Evolutionary conservation across 805 yeast species (phyloP).

Genomic region (Saccharomycopsis oosterbeekiorum): DNA sequence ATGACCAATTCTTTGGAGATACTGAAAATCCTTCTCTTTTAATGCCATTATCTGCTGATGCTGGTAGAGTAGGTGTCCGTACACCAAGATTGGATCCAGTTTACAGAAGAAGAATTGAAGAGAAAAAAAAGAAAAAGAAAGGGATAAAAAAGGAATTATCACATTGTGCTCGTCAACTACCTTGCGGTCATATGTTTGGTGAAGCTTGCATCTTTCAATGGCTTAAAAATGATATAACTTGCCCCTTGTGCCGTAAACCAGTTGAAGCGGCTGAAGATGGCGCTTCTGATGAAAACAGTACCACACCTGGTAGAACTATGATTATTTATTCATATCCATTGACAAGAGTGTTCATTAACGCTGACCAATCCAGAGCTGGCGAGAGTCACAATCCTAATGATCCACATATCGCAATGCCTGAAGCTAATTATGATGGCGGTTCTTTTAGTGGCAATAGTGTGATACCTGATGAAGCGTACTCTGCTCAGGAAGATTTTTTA

Average conservation of each 20-base stretch:
- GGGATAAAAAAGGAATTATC: not conserved
- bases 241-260: slow-evolving; percentile 60
- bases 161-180: slow-evolving; percentile 66
- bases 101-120: not conserved
- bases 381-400: slow-evolving; percentile 9
- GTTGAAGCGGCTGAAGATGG: slow-evolving; percentile 11
- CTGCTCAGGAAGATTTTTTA: not conserved
- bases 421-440: slow-evolving; percentile 1
- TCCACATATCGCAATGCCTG: slow-evolving; percentile 13
- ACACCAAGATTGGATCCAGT: slow-evolving; percentile 5
- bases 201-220: slow-evolving; percentile 75
- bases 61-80: not conserved
- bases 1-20: slow-evolving; percentile 4
- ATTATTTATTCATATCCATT: slow-evolving; percentile 10
- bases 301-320: not conserved
- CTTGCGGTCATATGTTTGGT: slow-evolving; percentile 86
- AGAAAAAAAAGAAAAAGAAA: slow-evolving; percentile 1
- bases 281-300: not conserved
- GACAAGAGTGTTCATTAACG: slow-evolving; percentile 5
- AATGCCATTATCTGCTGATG: slow-evolving; percentile 4
- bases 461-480: slow-evolving; percentile 6
- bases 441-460: slow-evolving; percentile 12
- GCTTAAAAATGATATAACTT: slow-evolving; percentile 63
- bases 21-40: slow-evolving; percentile 9
- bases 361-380: slow-evolving; percentile 11